Evolutionary conservation across 768 basidiomycete genomes (phyloP).

Genomic region (Ramaria sp.): DNA sequence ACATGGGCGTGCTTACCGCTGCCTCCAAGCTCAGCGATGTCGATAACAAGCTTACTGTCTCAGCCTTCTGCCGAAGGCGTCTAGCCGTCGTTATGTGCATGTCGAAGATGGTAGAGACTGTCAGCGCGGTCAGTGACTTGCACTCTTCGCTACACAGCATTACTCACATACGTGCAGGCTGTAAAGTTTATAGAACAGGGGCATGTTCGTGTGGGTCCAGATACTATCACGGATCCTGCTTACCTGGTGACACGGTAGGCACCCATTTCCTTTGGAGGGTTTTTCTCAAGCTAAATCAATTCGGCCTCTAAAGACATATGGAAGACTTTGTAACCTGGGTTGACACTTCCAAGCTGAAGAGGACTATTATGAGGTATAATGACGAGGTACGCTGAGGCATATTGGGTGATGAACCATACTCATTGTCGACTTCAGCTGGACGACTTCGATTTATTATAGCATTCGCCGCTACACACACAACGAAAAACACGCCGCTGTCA

Average conservation of each 20-base stretch:
- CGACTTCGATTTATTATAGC: slow-evolving; percentile 81
- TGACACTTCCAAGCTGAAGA: slow-evolving; percentile 92
- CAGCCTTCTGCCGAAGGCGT: slow-evolving; percentile 85
- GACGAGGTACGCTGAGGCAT: slow-evolving; percentile 61
- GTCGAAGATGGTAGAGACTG: slow-evolving; percentile 91
- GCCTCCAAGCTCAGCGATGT: slow-evolving; percentile 86
- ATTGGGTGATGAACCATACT: slow-evolving; percentile 6
- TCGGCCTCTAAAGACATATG: slow-evolving; percentile 57
- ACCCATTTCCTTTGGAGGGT: slow-evolving; percentile 5
- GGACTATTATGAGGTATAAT: slow-evolving; percentile 92
- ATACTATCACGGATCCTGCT: slow-evolving; percentile 92
- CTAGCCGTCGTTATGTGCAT: slow-evolving; percentile 89
- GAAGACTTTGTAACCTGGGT: slow-evolving; percentile 99
- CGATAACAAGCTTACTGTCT: slow-evolving; percentile 89
- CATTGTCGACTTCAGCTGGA: slow-evolving; percentile 52
- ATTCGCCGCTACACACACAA: neutral
- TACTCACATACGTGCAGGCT: slow-evolving; percentile 42
- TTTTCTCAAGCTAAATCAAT: neutral
- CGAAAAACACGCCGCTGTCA: too few relatives aligned
- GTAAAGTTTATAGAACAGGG: slow-evolving; percentile 98
- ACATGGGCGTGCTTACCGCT: slow-evolving; percentile 87
- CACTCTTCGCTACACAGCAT: neutral
- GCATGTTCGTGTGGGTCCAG: slow-evolving; percentile 92
- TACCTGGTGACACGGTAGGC: slow-evolving; percentile 81
- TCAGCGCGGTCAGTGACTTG: slow-evolving; percentile 65